Percentiles rank a stretch among this genome's conserved stretches.
Conservation (phyloP, 1,139 yeast species). For the Blastobotrys apis region DNA sequence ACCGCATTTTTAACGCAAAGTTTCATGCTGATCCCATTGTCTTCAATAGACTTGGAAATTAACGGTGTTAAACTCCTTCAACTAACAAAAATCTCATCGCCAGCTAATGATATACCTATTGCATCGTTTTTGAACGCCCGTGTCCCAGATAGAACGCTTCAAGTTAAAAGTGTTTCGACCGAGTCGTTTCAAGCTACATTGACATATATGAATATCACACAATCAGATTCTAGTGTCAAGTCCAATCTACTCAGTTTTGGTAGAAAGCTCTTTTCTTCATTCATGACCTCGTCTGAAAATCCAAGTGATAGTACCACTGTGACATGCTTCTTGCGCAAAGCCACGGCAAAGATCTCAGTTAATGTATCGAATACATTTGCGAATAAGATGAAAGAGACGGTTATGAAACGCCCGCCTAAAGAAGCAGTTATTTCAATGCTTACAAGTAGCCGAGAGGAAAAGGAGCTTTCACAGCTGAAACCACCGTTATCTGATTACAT, state of each 20-base stretch:
- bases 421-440: slow-evolving; percentile 36
- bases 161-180: slow-evolving; percentile 26
- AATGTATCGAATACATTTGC: slow-evolving; percentile 33
- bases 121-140: slow-evolving; percentile 28
- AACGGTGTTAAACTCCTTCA: slow-evolving; percentile 31
- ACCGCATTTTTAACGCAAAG: slow-evolving; percentile 40
- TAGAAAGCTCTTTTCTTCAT: slow-evolving; percentile 31
- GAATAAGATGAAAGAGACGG: slow-evolving; percentile 36
- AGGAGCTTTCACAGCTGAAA: slow-evolving; percentile 30
- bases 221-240: slow-evolving; percentile 29
- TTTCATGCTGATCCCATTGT: slow-evolving; percentile 35
- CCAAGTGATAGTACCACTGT: slow-evolving; percentile 35
- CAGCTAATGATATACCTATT: slow-evolving; percentile 23
- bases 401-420: slow-evolving; percentile 42
- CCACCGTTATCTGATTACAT: slow-evolving; percentile 37
- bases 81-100: slow-evolving; percentile 30
- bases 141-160: slow-evolving; percentile 30
- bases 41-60: slow-evolving; percentile 30
- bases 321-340: slow-evolving; percentile 31
- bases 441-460: slow-evolving; percentile 30
- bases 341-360: slow-evolving; percentile 34
- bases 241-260: slow-evolving; percentile 33
- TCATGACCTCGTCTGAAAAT: slow-evolving; percentile 31
- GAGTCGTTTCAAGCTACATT: slow-evolving; percentile 34
- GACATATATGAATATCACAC: slow-evolving; percentile 38